Conservation (phyloP, 1,139 yeast species). For the Blastobotrys proliferans region DNA sequence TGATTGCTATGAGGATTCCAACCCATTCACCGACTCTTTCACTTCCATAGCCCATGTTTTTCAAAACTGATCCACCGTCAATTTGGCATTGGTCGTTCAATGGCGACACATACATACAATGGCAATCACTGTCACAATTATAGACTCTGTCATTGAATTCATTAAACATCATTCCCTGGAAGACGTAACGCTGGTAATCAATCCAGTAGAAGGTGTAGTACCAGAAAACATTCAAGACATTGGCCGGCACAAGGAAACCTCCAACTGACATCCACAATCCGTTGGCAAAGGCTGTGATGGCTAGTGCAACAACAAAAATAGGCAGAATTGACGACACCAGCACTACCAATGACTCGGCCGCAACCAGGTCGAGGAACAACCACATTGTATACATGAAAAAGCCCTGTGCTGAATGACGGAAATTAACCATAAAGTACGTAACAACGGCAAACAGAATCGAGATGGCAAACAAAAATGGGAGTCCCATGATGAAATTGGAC, state of each 20-base stretch:
- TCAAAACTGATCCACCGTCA: constrained; percentile 35
- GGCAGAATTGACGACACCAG: constrained; percentile 38
- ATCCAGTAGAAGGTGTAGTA: constrained; percentile 42
- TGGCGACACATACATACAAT: constrained; percentile 36
- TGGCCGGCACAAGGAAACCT: constrained; percentile 38
- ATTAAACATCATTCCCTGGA: constrained; percentile 45
- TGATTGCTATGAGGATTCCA: constrained; percentile 36
- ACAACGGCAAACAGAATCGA: constrained; percentile 35
- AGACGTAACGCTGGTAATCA: constrained; percentile 41
- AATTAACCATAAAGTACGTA: constrained; percentile 39
- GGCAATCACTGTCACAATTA: constrained; percentile 36
- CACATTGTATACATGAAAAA: constrained; percentile 39
- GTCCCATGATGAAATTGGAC: constrained; percentile 39
- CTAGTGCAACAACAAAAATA: constrained; percentile 40
- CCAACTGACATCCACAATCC: constrained; percentile 47
- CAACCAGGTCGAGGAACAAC: constrained; percentile 40
- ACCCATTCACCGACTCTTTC: constrained; percentile 37
- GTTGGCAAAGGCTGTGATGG: constrained; percentile 41
- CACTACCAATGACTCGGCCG: constrained; percentile 42
- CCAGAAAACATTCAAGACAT: constrained; percentile 40
- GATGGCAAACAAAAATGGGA: constrained; percentile 40
- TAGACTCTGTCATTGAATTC: constrained; percentile 35
- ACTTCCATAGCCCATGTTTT: constrained; percentile 33
- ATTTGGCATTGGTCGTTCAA: constrained; percentile 35
- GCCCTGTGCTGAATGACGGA: constrained; percentile 32